These are phyloP conservation scores for Rubia peregrina DNA, from an alignment of 305 asterid genomes.

Conservation along the genomic window DNA sequence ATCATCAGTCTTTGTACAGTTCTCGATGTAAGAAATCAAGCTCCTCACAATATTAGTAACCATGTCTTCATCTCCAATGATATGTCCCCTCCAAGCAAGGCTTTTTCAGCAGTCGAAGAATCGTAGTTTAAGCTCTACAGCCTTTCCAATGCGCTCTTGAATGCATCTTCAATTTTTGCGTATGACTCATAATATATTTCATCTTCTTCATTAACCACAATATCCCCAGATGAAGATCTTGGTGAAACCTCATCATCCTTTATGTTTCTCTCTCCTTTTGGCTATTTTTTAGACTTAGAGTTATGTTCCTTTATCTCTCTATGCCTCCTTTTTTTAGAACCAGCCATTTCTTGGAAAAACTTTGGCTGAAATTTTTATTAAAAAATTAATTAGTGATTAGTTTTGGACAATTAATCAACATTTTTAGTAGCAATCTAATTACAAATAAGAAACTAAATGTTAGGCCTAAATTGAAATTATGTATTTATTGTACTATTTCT, in stretches of 20 bases:
- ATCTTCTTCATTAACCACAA: neutral
- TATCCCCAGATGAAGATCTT: neutral
- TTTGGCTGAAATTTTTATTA: neutral
- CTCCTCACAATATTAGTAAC: neutral
- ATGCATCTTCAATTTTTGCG: neutral
- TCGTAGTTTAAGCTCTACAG: neutral
- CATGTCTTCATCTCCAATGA: neutral
- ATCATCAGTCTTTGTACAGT: neutral
- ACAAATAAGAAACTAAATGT: too few relatives aligned
- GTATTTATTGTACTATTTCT: too few relatives aligned
- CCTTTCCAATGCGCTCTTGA: neutral
- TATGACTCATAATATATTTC: neutral
- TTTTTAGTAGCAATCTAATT: neutral
- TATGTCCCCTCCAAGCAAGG: neutral
- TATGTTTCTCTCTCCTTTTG: neutral
- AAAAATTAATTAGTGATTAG: neutral
- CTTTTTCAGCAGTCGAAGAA: neutral
- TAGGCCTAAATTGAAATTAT: too few relatives aligned
- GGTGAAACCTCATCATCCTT: neutral
- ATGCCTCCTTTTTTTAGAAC: neutral
- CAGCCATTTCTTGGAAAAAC: neutral
- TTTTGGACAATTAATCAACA: neutral
- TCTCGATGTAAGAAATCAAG: neutral
- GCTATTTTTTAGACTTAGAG: too few relatives aligned
- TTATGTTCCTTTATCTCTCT: neutral